Conservation (phyloP, 2,329 filamentous ascomycete species). For the Rutstroemia sp. region DNA sequence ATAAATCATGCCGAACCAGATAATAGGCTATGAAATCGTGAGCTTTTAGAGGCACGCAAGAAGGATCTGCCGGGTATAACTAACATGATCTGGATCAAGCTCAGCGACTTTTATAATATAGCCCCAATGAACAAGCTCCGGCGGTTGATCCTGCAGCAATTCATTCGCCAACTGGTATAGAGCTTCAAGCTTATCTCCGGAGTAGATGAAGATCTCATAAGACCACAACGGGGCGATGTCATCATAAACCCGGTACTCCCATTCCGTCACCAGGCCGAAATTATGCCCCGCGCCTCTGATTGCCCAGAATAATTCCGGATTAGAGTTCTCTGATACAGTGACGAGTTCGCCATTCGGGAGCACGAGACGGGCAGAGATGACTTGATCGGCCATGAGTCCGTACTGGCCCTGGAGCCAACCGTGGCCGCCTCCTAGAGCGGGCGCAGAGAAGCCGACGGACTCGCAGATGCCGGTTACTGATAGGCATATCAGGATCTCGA, state of each 20-base stretch:
- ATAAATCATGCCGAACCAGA: background rate
- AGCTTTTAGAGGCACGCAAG: background rate
- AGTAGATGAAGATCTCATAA: background rate
- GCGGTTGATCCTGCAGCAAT: background rate
- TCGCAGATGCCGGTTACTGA: background rate
- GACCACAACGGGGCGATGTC: background rate
- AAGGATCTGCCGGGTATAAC: background rate
- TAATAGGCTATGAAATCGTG: background rate
- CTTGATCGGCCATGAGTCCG: slow-evolving; percentile 37
- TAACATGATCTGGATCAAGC: slow-evolving; percentile 1
- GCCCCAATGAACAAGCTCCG: slow-evolving; percentile 1
- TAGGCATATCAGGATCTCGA: background rate
- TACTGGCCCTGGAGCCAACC: slow-evolving; percentile 33
- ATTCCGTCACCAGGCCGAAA: slow-evolving; percentile 36
- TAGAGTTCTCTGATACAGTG: slow-evolving; percentile 32
- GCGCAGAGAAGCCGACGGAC: background rate
- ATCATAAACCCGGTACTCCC: background rate
- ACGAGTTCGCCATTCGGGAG: slow-evolving; percentile 36
- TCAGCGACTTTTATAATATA: background rate
- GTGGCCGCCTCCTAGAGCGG: slow-evolving; percentile 35
- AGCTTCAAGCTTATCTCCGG: slow-evolving; percentile 1
- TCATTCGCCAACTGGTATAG: background rate
- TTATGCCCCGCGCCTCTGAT: slow-evolving; percentile 27
- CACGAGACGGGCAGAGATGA: slow-evolving; percentile 36
- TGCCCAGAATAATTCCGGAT: slow-evolving; percentile 42